Conservation (phyloP, 177 flowering plant genomes). For the Tripterygium wilfordii region DNA sequence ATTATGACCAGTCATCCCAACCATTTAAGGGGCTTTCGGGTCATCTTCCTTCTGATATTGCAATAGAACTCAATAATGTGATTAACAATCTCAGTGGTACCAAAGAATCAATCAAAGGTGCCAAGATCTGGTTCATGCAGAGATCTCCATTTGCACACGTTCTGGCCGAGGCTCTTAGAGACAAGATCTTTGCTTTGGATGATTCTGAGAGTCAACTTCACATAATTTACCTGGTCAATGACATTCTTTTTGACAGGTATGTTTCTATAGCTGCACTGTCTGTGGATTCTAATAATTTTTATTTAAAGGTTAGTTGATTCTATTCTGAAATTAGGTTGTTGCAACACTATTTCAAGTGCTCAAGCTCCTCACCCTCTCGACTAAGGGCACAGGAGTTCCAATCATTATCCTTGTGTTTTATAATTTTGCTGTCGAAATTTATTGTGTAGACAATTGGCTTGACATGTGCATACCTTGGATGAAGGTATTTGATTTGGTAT, state of each 20-base stretch:
- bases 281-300: no score
- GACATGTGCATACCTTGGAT: no score
- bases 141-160: constrained; percentile 89
- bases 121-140: constrained; percentile 98
- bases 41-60: constrained; percentile 91
- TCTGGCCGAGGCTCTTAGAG: constrained; percentile 83
- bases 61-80: constrained; percentile 64
- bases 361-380: no score
- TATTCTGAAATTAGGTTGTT: no score
- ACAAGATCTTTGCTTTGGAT: constrained; percentile 60
- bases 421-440: no score
- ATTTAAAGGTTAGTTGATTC: no score
- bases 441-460: no score
- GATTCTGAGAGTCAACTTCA: constrained; percentile 94
- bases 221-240: constrained; percentile 86
- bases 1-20: constrained; percentile 56
- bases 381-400: no score
- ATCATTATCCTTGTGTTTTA: no score
- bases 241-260: constrained; percentile 96
- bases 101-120: constrained; percentile 94
- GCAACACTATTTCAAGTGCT: no score
- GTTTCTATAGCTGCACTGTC: no score
- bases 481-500: no score
- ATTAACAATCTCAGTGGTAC: constrained; percentile 84
- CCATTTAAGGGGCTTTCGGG: constrained; percentile 74